These are phyloP conservation scores for Chalciporus piperatus DNA, from an alignment of 768 basidiomycete genomes.

Conservation along the genomic window DNA sequence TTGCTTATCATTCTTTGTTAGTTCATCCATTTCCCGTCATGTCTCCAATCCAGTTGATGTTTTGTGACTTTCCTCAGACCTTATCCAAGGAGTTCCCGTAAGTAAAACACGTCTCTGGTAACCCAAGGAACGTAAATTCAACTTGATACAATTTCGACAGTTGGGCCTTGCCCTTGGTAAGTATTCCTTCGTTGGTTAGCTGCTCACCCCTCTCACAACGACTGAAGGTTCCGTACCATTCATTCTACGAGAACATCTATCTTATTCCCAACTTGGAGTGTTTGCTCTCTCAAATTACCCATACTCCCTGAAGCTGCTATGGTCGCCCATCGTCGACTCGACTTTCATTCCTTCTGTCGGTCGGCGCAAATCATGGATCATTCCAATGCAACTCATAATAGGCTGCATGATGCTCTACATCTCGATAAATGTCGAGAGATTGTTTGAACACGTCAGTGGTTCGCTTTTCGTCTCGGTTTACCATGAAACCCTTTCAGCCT, in stretches of 20 bases:
- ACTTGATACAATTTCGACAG: conserved; percentile 34
- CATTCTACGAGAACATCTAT: conserved; percentile 90
- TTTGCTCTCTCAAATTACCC: conserved; percentile 93
- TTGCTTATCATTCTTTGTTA: conserved; percentile 85
- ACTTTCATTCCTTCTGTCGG: conserved; percentile 78
- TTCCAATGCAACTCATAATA: conserved; percentile 92
- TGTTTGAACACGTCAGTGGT: conserved; percentile 69
- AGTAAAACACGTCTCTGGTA: conserved; percentile 30
- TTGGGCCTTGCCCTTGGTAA: conserved; percentile 85
- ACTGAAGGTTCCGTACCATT: conserved; percentile 88
- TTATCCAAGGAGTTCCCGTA: conserved; percentile 90
- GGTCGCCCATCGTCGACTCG: conserved; percentile 97
- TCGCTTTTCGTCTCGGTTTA: conserved; percentile 1
- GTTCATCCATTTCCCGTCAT: conserved; percentile 31
- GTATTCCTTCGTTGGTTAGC: conserved; percentile 10
- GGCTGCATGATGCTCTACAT: conserved; percentile 81
- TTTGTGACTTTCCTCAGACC: conserved; percentile 40
- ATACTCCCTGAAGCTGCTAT: conserved; percentile 94
- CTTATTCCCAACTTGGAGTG: conserved; percentile 94
- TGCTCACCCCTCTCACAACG: conserved; percentile 5
- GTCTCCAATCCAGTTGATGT: conserved; percentile 15
- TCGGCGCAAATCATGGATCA: conserved; percentile 98
- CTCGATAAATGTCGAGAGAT: conserved; percentile 66
- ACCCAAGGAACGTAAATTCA: background rate
- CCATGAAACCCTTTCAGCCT: conserved; percentile 51